Base-by-base conservation (phyloP, 2,329 filamentous ascomycete genomes). In the Moelleriella libera region DNA sequence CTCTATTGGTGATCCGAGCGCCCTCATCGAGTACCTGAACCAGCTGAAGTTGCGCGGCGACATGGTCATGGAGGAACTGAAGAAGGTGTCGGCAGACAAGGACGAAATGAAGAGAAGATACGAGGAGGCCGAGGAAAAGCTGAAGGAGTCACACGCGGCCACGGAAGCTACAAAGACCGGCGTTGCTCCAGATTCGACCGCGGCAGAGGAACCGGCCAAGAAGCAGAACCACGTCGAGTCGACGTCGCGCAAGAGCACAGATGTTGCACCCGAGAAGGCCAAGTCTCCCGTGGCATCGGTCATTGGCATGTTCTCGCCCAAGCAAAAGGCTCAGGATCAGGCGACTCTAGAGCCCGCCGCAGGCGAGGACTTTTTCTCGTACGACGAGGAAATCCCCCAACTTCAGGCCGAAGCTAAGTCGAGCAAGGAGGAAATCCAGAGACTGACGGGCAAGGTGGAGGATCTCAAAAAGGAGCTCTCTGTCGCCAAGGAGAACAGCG, bases 51-150 rank as follows among this genome's bases (percentile, higher is more conserved):
- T 89, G 47, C 90, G 94, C 59, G 82, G 83, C 41, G 87, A 94
- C 57, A 94, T 98, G 85, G 82, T 94, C 3, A 82, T 94, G 77
- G 85, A 94, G 43, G 92, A 98, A 64, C 71, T 96, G 48, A 96
- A 94, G 67, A 76, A 88, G 10, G 80, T 97, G 0, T 84, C 88
- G 0, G 75, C 76, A 4, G 89, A 97, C 59, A 83, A 85, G 50
- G 87, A 95, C 51, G 78, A 80, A 12, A 72, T 85, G 51, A 90
- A 88, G 62, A 85, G 83, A 64, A 88, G 85, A 61, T 68, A 81
- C 2, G 78, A 84, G n/a, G 78, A 82, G 45, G 70, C 75, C 0
- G 78, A 88, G 52, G 77, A 82, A 58, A 75, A 76, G 46, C 68
- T 80, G 1, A 75, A 74, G 45, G 70, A 76, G 11, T 70, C 82